phyloP scores from a whole-genome alignment of 192 early-diverging fungal genomes.

The Phlyctochytrium planicorne region DNA sequence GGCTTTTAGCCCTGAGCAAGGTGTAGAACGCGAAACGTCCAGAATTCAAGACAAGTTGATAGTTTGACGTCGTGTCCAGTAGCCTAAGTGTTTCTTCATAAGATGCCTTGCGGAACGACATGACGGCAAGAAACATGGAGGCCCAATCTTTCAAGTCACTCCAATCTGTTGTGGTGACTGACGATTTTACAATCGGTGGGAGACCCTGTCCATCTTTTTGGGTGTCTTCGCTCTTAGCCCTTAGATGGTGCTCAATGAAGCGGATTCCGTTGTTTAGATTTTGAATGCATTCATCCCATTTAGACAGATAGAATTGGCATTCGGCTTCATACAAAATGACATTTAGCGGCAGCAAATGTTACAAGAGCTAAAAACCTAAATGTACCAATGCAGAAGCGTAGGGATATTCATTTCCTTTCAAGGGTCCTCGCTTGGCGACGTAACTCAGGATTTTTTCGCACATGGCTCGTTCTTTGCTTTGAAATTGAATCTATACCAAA shows the following conservation, averaged over 20 bases:
- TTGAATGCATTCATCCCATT: slow-evolving; percentile 14
- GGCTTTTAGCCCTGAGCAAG: slow-evolving; percentile 16
- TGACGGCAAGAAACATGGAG: slow-evolving; percentile 15
- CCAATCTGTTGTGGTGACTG: slow-evolving; percentile 8
- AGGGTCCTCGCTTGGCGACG: slow-evolving; percentile 20
- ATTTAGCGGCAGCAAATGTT: not conserved
- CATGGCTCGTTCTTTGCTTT: slow-evolving; percentile 8
- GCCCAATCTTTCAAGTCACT: slow-evolving; percentile 23
- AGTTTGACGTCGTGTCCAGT: slow-evolving; percentile 16
- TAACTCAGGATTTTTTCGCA: slow-evolving; percentile 15
- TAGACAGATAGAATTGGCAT: slow-evolving; percentile 18
- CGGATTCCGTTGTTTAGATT: slow-evolving; percentile 8
- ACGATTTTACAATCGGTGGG: not conserved
- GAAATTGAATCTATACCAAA: slow-evolving; percentile 19
- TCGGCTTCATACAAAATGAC: slow-evolving; percentile 1
- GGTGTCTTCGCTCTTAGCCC: not conserved
- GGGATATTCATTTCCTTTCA: slow-evolving; percentile 19
- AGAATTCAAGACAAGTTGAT: slow-evolving; percentile 20
- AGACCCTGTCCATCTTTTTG: too few relatives aligned
- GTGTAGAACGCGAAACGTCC: slow-evolving; percentile 16
- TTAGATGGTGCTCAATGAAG: slow-evolving; percentile 12
- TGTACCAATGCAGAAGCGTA: slow-evolving; percentile 16
- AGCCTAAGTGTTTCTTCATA: slow-evolving; percentile 20
- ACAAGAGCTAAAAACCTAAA: slow-evolving; percentile 5
- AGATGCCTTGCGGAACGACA: slow-evolving; percentile 5